These are phyloP conservation scores for Magnolia changhungtana DNA, from an alignment of 164 flowering plant species.

Conservation along the genomic window DNA sequence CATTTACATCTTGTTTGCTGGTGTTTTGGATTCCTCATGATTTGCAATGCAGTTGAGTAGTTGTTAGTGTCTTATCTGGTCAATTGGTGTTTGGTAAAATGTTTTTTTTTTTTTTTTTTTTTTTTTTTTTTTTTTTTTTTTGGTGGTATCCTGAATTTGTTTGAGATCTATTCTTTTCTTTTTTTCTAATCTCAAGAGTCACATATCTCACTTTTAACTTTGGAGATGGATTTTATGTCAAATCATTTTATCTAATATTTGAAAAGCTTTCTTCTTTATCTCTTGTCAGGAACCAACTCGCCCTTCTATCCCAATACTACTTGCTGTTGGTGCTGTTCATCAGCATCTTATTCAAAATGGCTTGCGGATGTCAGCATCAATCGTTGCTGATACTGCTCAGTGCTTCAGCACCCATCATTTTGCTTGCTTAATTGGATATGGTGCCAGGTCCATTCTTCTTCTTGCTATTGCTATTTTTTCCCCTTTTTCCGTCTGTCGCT, in stretches of 20 bases:
- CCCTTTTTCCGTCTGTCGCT: neutral
- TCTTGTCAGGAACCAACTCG: slow-evolving; percentile 79
- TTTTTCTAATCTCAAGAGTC: no score
- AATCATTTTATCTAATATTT: neutral
- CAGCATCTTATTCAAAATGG: slow-evolving; percentile 99
- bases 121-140: no score
- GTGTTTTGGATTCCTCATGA: no score
- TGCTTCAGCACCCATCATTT: slow-evolving; percentile 99
- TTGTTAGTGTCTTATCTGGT: no score
- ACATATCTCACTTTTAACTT: no score
- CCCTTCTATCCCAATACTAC: slow-evolving; percentile 95
- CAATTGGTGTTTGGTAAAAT: no score
- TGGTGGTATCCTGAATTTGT: no score
- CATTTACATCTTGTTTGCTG: no score
- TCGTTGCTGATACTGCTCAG: slow-evolving; percentile 97
- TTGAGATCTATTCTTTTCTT: no score
- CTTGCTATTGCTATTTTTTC: neutral
- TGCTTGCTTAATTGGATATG: slow-evolving; percentile 99
- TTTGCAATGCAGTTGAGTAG: no score
- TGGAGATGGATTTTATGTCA: no score
- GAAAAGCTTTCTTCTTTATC: neutral
- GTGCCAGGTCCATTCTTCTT: slow-evolving; percentile 72
- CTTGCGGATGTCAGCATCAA: slow-evolving; percentile 86
- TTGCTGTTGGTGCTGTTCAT: slow-evolving; percentile 99
- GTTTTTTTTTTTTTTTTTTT: no score